phyloP scores from a whole-genome alignment of 75 land plant species.

The Pseudotsuga menziesii region DNA sequence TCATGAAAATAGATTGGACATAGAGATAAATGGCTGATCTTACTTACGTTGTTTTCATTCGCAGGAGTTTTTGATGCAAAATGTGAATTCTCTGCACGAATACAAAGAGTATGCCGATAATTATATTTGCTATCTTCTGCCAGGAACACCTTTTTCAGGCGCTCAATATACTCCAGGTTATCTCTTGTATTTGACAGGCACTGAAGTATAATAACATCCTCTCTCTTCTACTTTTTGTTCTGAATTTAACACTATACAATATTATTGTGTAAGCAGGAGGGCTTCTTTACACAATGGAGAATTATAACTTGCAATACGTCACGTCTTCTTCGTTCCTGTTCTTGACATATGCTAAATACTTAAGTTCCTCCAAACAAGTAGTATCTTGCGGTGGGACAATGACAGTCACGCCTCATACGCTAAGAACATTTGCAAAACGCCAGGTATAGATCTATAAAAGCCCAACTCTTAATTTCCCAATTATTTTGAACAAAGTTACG shows the following conservation, averaged over 20 bases:
- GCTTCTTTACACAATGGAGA: conserved; percentile 50
- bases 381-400: conserved; percentile 55
- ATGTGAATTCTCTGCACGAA: conserved; percentile 18
- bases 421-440: conserved; percentile 42
- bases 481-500: too few species aligned
- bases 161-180: conserved; percentile 64
- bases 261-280: conserved; percentile 50
- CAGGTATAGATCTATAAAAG: conserved; percentile 28
- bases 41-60: background rate
- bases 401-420: conserved; percentile 16
- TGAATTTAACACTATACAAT: background rate
- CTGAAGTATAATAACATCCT: background rate
- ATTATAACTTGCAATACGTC: conserved; percentile 78
- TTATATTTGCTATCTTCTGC: conserved; percentile 60
- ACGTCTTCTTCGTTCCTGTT: conserved; percentile 78
- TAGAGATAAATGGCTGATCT: too few species aligned
- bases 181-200: background rate
- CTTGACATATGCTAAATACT: conserved; percentile 70
- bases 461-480: too few species aligned
- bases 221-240: background rate
- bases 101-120: conserved; percentile 39
- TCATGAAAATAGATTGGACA: too few species aligned
- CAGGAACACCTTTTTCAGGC: conserved; percentile 30
- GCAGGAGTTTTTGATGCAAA: conserved; percentile 29
- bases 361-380: conserved; percentile 35